phyloP scores from a whole-genome alignment of 345 rosid species.

The Turnera subulata region DNA sequence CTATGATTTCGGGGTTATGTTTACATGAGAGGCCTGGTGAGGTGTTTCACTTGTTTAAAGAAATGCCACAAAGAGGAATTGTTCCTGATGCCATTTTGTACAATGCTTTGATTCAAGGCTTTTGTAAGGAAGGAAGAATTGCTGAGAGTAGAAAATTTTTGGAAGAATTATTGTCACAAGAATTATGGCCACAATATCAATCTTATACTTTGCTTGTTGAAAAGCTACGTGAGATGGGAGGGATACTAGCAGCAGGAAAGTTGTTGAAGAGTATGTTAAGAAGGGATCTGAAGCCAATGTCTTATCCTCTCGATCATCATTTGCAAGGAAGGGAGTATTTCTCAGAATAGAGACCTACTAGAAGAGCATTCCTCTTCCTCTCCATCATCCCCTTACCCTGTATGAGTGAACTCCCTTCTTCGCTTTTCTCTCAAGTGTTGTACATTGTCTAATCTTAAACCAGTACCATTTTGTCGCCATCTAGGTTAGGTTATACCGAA shows the following conservation, averaged over 20 bases:
- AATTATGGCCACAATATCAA: conserved; percentile 28
- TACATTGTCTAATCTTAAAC: no score
- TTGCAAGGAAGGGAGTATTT: no score
- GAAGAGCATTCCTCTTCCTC: conserved; percentile 66
- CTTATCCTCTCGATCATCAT: conserved; percentile 18
- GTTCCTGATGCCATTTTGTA: conserved; percentile 38
- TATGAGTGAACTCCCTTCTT: conserved; percentile 43
- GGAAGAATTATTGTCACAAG: conserved; percentile 29
- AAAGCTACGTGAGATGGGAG: conserved; percentile 29
- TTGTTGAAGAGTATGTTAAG: conserved; percentile 32
- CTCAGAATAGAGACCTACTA: no score
- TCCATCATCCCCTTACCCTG: conserved; percentile 70
- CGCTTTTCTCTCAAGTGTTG: no score
- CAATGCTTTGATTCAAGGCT: conserved; percentile 38
- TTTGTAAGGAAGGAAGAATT: no score
- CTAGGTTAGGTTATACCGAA: no score
- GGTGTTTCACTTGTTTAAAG: conserved; percentile 46
- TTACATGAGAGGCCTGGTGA: conserved; percentile 29
- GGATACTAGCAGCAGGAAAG: conserved; percentile 25
- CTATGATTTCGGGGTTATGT: no score
- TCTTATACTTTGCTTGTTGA: conserved; percentile 29
- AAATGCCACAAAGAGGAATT: conserved; percentile 53
- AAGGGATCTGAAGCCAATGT: conserved; percentile 30
- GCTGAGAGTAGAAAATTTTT: conserved; percentile 26
- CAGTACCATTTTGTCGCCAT: background rate